Conservation (phyloP, 805 yeast genomes). For the Blastobotrys attinorum region DNA sequence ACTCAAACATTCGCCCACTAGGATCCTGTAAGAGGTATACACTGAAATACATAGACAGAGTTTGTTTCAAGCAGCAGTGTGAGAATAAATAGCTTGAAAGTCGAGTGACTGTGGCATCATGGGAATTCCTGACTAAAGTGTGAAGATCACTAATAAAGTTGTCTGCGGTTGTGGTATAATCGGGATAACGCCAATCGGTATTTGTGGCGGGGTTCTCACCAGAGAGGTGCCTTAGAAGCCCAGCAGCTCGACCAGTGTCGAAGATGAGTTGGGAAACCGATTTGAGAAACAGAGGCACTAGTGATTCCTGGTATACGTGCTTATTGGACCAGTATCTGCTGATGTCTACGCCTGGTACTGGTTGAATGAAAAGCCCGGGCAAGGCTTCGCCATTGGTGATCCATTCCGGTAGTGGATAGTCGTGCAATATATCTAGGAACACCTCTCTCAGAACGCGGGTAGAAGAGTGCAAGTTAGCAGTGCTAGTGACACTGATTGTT, state of each 20-base stretch:
- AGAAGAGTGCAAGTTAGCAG: no score
- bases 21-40: background rate
- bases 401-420: background rate
- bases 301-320: background rate
- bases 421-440: background rate
- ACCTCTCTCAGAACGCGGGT: background rate
- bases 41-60: background rate
- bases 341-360: background rate
- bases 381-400: background rate
- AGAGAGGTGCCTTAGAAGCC: background rate
- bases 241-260: background rate
- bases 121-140: no score
- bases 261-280: background rate
- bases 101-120: background rate
- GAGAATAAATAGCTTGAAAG: background rate
- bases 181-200: no score
- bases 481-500: no score
- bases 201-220: background rate
- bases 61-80: background rate
- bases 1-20: slow-evolving; percentile 3
- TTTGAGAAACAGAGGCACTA: background rate
- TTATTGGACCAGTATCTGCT: background rate
- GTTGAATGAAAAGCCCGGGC: background rate
- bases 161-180: no score
- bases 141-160: no score